Evolutionary conservation across 148 eudicot species (phyloP), one percentile per base, ranked within the genome.

Genomic region (Dysphania ambrosioides): DNA sequence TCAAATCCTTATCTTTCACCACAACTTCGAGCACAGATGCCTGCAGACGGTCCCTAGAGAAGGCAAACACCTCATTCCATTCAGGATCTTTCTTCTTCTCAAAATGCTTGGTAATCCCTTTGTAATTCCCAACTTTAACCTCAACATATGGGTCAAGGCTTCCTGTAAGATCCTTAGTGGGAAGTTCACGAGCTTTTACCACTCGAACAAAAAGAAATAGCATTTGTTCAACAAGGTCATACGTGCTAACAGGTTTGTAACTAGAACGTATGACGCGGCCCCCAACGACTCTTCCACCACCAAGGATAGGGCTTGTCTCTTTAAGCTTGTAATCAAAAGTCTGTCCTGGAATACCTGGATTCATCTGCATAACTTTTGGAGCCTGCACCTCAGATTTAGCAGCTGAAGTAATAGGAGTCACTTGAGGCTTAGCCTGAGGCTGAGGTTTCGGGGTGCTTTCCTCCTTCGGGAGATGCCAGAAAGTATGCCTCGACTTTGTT

Each of bases 61-160:
- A 93, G 41, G 98, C 90, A 72, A 93, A 93, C 59, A 93, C 94
- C 16, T 82, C 78, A 58, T 89, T 91, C 98, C 98, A 93, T 73
- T 91, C 97, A 0, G 98, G 98, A 59, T 79, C 82, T 55, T 82
- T 75, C 42, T 61, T 84, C 51, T 89, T 91, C 63, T 79, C 88
- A 44, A 84, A 89, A 65, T 88, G 86, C 79, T 47, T 84, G 0
- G 98, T 93, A 59, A 80, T 78, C 60, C 98, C 98, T 83, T 82
- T 93, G 55, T 91, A 93, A 79, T 93, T 93, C 60, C 98, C 98
- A 10, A 93, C 79, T 47, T 82, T 83, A 4, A 93, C 98, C 82
- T 91, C 98, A 11, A 93, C 98, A 55, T 82, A 93, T 0, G 98
- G 98, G 61, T 93, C 98, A 56, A 87, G 92, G 75, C 94, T 83